Evolutionary conservation across 2,329 filamentous ascomycete genomes (phyloP).

Genomic region (Thermothelomyces thermophilus): DNA sequence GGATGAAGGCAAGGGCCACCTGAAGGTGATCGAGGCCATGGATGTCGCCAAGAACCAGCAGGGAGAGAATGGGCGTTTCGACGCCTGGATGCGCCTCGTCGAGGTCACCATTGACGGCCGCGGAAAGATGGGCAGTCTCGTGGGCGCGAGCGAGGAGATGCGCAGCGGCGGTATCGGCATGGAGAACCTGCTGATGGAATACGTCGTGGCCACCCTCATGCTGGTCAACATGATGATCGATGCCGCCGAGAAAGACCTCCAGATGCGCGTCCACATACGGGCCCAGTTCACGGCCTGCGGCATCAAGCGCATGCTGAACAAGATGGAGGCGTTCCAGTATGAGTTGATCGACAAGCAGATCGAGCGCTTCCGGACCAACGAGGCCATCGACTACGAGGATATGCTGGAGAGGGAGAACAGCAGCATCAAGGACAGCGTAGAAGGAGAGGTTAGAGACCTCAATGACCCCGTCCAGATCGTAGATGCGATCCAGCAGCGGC

Average conservation of each 20-base stretch:
- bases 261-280: constrained; percentile 86
- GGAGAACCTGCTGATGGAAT: constrained; percentile 99
- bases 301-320: constrained; percentile 85
- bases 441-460: constrained; percentile 83
- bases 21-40: constrained; percentile 89
- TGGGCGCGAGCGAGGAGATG: constrained; percentile 93
- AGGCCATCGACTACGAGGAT: constrained; percentile 97
- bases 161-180: constrained; percentile 95
- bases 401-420: constrained; percentile 86
- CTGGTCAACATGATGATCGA: constrained; percentile 96
- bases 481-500: constrained; percentile 81
- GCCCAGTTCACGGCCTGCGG: constrained; percentile 95
- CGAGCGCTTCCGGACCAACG: constrained; percentile 85
- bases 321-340: constrained; percentile 98
- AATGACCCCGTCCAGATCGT: constrained; percentile 90
- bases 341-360: constrained; percentile 98
- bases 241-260: constrained; percentile 79
- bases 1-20: constrained; percentile 75
- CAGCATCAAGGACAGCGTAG: constrained; percentile 81
- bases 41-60: constrained; percentile 84
- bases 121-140: constrained; percentile 97
- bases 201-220: constrained; percentile 89
- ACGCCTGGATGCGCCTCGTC: constrained; percentile 97
- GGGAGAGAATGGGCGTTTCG: constrained; percentile 90
- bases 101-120: constrained; percentile 95